Evolutionary conservation across 2,329 filamentous ascomycete genomes (phyloP).

Genomic region (Sodiomyces alkalinus): DNA sequence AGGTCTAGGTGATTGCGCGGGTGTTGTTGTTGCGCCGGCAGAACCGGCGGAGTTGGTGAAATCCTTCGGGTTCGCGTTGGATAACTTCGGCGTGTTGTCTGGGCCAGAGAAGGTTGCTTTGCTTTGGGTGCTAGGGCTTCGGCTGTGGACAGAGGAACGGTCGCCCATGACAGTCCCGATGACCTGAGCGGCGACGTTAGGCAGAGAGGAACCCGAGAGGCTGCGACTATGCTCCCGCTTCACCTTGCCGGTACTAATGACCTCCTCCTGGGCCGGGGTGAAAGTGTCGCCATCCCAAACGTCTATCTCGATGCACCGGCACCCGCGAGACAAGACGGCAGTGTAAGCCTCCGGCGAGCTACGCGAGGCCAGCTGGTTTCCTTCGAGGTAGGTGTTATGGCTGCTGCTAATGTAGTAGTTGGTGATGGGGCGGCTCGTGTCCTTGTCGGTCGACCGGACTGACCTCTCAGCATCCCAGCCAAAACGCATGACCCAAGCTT

Average conservation of each 20-base stretch:
- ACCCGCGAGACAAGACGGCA: slow-evolving; percentile 59
- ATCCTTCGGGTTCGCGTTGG: slow-evolving; percentile 8
- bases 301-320: slow-evolving; percentile 87
- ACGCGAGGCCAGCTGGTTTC: slow-evolving; percentile 69
- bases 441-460: slow-evolving; percentile 28
- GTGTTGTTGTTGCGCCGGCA: too few species aligned
- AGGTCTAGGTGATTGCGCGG: too few species aligned
- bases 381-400: slow-evolving; percentile 85
- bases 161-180: slow-evolving; percentile 17
- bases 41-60: slow-evolving; percentile 2
- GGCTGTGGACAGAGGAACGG: slow-evolving; percentile 17
- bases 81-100: too few species aligned
- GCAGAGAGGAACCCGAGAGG: slow-evolving; percentile 25
- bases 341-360: slow-evolving; percentile 68
- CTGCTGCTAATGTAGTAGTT: slow-evolving; percentile 93
- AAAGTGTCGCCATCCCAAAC: slow-evolving; percentile 66
- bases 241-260: slow-evolving; percentile 23
- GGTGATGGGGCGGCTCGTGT: slow-evolving; percentile 54
- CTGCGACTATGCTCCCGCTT: slow-evolving; percentile 28
- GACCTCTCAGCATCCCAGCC: slow-evolving; percentile 28
- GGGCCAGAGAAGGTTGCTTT: too few species aligned
- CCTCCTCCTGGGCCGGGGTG: slow-evolving; percentile 14
- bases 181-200: slow-evolving; percentile 26
- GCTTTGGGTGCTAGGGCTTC: slow-evolving; percentile 23
- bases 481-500: slow-evolving; percentile 27